Base-by-base conservation (phyloP, 2,329 filamentous ascomycete species). In the Alternaria sp. region DNA sequence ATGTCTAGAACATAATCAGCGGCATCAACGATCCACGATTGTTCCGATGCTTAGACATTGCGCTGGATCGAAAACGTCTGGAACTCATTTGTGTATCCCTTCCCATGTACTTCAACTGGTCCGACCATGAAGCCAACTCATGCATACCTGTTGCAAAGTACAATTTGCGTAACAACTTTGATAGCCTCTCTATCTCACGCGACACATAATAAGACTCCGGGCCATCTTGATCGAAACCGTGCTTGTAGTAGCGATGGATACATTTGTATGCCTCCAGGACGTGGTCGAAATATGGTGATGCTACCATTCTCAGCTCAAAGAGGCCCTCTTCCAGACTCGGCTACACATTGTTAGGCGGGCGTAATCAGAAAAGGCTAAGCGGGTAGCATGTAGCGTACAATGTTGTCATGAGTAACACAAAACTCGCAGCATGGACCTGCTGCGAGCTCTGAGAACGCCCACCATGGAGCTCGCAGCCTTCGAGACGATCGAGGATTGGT, bases 241-340 rank as follows among this genome's bases (percentile, higher is more conserved):
- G 18, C 48, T 38, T 38, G 30, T 60, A 69, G 44, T 66, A 59
- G n/a, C 53, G n/a, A 44, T 68, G 65, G 46, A 66, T 63, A 20
- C 27, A 25, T 18, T 59, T 16, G 51, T 43, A 55, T 4, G 45
- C 41, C 11, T 60, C 20, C 3, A 38, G 6, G 6, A 64, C 36
- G 7, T 36, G 16, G 25, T 41, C 36, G 22, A 49, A 34, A 11
- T 34, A 36, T 18, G 45, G 28, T 16, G 59, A 52, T 27, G 50
- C 51, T 16, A 51, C 12, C 40, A 53, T 34, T 7, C 40, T 30
- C 32, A 67, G 51, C 27, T 59, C 30, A 20, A 40, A 25, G 22
- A 62, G 51, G 25, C 51, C 40, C 27, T 50, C 34, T 16, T 46
- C 28, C 16, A 63, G 18, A n/a, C 51, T 54, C 16, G 62, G 64